Evolutionary conservation across 441 rosid genomes (phyloP), one percentile per base, ranked within the genome.

Genomic region (Iberis amara): DNA sequence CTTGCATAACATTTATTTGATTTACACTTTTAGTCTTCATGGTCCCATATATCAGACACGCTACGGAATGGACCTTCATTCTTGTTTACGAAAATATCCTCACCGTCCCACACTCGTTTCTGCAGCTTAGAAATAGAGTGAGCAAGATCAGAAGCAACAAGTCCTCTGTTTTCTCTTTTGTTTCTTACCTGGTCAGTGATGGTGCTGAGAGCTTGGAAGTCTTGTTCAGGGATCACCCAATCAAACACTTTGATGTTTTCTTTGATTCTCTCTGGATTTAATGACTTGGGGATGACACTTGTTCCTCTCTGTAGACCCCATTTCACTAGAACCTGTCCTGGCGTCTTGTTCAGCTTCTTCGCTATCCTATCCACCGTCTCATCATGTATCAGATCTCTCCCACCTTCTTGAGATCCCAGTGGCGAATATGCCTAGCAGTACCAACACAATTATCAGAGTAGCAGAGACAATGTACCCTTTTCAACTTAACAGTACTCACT

Each of bases 1-100:
- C 1, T 8, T 39, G 7, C 54, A 12, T 7, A 18, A 23, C 11
- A 38, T 28, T 4, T 10, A 10, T 51, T 23, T 31, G 11, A 21
- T 56, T n/a, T 14, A 30, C 6, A 7, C 36, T 0, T 46, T 48
- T 62, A 72, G 59, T 74, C 80, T 62, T 68, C 84, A 44, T 73
- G 66, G 53, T 78, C 87, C 87, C 79, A 81, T 27, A 76, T 41
- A 54, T 76, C 80, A 7, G 79, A 82, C 47, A 71, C 74, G 8
- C 70, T 69, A 18, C 64, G 70, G 59, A 71, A 69, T 21, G 81
- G 79, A 8, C 83, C 83, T 0, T 47, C 59, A 0, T 40, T 62
- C 60, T 71, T 65, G 75, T 68, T 75, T 13, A 73, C 83, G 18
- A 73, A 71, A 3, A 75, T 28, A 8, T 77, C 77, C 57, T 62